phyloP scores from a whole-genome alignment of 2,329 filamentous ascomycete species.

The Arthroderma uncinatum region DNA sequence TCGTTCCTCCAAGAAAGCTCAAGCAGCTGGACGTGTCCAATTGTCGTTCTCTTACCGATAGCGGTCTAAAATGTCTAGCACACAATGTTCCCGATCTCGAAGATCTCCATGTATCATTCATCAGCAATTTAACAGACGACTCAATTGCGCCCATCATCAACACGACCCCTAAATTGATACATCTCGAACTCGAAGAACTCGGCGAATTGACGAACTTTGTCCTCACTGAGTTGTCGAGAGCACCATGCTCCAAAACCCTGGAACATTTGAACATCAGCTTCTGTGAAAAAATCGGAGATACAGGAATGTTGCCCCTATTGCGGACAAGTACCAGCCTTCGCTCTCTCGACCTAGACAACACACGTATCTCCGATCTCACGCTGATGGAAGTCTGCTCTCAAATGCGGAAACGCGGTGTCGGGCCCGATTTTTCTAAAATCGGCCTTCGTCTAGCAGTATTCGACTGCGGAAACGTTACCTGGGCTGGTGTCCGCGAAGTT shows the following conservation, averaged over 20 bases:
- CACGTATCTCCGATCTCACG: slow-evolving; percentile 73
- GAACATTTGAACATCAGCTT: slow-evolving; percentile 80
- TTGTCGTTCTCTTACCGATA: slow-evolving; percentile 62
- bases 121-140: slow-evolving; percentile 60
- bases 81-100: slow-evolving; percentile 67
- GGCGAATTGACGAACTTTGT: slow-evolving; percentile 63
- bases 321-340: slow-evolving; percentile 59
- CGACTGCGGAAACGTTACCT: slow-evolving; percentile 84
- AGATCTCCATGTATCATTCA: slow-evolving; percentile 72
- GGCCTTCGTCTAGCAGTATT: slow-evolving; percentile 73
- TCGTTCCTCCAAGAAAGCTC: slow-evolving; percentile 65
- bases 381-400: slow-evolving; percentile 76
- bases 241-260: slow-evolving; percentile 60
- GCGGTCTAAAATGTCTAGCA: slow-evolving; percentile 59
- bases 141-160: slow-evolving; percentile 62
- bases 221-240: slow-evolving; percentile 62
- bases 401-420: slow-evolving; percentile 54
- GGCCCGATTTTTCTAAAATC: slow-evolving; percentile 41
- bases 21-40: slow-evolving; percentile 77
- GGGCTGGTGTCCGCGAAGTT: slow-evolving; percentile 81
- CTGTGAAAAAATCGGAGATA: slow-evolving; percentile 75
- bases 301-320: slow-evolving; percentile 71
- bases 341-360: slow-evolving; percentile 84
- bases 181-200: slow-evolving; percentile 83
- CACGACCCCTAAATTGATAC: slow-evolving; percentile 65